Conservation (phyloP, 305 asterid species). For the Solanum hybrid region DNA sequence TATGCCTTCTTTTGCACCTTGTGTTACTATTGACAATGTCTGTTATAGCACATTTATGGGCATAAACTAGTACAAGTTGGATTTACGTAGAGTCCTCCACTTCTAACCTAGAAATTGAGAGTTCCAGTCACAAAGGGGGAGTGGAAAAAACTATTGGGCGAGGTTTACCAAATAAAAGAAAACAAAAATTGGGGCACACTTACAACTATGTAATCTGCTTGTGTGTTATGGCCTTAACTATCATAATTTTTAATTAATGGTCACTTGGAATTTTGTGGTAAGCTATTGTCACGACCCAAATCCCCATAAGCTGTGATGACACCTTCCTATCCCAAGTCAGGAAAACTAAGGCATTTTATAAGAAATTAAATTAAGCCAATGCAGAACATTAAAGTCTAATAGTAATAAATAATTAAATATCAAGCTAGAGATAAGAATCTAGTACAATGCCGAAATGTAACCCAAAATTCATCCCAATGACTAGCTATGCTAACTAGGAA, state of each 20-base stretch:
- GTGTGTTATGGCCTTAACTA: not conserved
- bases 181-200: not conserved
- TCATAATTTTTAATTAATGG: not conserved
- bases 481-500: not conserved
- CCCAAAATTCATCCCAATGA: not conserved
- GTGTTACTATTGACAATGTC: not conserved
- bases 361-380: not conserved
- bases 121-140: not conserved
- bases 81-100: not conserved
- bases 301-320: not conserved
- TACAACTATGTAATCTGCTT: not conserved
- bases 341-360: not conserved
- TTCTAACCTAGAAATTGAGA: not conserved
- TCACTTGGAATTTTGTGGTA: not conserved
- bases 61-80: not conserved
- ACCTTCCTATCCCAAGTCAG: not conserved
- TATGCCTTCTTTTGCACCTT: slow-evolving; percentile 23
- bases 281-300: not conserved
- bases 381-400: not conserved
- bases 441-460: not conserved
- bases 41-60: not conserved
- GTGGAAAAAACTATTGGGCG: not conserved
- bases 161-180: slow-evolving; percentile 1
- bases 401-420: not conserved
- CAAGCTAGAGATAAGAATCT: not conserved